Evolutionary conservation across 139 green algal genomes (phyloP).

Genomic region (Micromonas commoda): DNA sequence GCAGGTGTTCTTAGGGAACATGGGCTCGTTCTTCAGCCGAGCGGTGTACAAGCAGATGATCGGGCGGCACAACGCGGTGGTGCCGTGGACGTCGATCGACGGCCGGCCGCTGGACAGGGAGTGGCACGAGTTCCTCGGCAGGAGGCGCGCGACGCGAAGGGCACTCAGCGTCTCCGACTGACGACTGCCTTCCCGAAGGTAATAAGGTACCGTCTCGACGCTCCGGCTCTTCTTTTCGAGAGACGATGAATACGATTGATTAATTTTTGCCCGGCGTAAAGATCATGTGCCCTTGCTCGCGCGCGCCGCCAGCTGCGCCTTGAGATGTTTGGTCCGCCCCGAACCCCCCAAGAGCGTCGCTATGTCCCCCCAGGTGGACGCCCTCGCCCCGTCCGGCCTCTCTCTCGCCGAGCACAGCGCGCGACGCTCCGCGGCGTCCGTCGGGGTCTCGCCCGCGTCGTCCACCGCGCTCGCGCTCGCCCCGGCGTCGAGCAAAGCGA

Average conservation of each 20-base stretch:
- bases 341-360: slow-evolving; percentile 1
- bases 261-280: background rate
- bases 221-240: no score
- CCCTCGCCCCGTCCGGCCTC: background rate
- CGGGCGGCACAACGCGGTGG: background rate
- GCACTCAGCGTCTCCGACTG: background rate
- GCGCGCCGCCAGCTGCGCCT: background rate
- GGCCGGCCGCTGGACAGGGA: background rate
- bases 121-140: background rate
- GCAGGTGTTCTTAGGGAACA: background rate
- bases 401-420: slow-evolving; percentile 7
- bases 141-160: background rate
- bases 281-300: background rate
- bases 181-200: no score
- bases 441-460: background rate
- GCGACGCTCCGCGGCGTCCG: background rate
- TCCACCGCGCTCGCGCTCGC: background rate
- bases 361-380: slow-evolving; percentile 13
- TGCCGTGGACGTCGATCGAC: background rate
- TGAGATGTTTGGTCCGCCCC: slow-evolving; percentile 3
- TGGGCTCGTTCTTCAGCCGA: background rate
- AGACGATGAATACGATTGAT: background rate
- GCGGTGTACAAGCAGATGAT: background rate
- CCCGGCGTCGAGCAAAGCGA: background rate
- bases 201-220: no score